phyloP scores from a whole-genome alignment of 106 monocot genomes.

The Dioscorea zingiberensis region DNA sequence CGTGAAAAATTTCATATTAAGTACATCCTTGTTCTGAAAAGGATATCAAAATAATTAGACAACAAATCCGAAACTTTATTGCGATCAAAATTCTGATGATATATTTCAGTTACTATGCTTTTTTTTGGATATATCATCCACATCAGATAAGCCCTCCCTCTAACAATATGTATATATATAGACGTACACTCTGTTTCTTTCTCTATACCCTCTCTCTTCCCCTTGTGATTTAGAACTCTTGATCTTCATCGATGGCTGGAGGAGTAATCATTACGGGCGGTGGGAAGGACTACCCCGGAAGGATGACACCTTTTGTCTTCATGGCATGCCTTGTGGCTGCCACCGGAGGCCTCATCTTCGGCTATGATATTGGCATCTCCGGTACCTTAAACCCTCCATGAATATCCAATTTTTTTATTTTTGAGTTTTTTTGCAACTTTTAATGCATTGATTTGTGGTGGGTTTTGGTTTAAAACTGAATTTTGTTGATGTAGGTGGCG shows the following conservation, averaged over 20 bases:
- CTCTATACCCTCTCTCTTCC: no score
- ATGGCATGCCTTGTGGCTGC: constrained; percentile 50
- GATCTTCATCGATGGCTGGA: constrained; percentile 33
- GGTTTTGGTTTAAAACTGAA: neutral
- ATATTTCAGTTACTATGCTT: no score
- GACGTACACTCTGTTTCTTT: no score
- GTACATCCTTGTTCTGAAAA: no score
- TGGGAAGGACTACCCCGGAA: constrained; percentile 46
- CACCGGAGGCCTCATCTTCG: constrained; percentile 66
- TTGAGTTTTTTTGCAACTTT: neutral
- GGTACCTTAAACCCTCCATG: constrained; percentile 14
- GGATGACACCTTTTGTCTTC: constrained; percentile 44
- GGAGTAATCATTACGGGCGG: constrained; percentile 21
- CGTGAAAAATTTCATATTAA: no score
- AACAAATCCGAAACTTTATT: no score
- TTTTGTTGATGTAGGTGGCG: constrained; percentile 33
- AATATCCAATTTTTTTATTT: neutral
- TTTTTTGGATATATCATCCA: no score
- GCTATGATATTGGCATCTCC: constrained; percentile 68
- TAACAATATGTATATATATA: neutral
- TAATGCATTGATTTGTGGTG: neutral
- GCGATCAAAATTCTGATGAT: no score
- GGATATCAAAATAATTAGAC: no score
- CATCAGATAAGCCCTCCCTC: no score
- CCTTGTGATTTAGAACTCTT: neutral